Evolutionary conservation across 805 yeast species (phyloP).

Genomic region (Candida endomychidarum): DNA sequence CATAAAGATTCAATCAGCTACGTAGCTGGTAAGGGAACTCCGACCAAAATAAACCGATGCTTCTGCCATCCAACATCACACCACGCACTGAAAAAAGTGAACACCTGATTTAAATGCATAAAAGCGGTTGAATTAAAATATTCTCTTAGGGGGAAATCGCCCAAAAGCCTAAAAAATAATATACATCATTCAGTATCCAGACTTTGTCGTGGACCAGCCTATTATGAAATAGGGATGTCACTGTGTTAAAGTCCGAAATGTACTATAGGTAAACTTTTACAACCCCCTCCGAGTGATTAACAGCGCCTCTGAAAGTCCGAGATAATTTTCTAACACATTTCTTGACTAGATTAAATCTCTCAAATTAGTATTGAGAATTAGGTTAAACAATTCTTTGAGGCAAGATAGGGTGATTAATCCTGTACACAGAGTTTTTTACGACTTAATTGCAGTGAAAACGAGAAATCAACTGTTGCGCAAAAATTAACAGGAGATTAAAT

Average conservation of each 20-base stretch:
- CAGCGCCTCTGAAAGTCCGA: no score
- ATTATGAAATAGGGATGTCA: background rate
- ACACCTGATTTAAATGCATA: slow-evolving; percentile 6
- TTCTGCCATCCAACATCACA: no score
- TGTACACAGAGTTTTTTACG: slow-evolving; percentile 1
- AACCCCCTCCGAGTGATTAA: background rate
- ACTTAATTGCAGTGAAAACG: background rate
- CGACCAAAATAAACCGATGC: background rate
- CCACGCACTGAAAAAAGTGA: background rate
- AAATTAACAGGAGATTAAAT: background rate
- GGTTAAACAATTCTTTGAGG: background rate
- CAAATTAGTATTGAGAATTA: no score
- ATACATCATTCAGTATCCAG: background rate
- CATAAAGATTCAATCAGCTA: no score
- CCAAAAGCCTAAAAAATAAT: background rate
- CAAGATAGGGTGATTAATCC: slow-evolving; percentile 4
- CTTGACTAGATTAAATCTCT: no score
- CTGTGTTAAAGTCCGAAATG: slow-evolving; percentile 1
- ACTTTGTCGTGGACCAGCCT: background rate
- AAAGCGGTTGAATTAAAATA: background rate
- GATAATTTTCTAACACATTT: no score
- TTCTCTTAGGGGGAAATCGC: slow-evolving; percentile 1
- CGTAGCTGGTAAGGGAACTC: no score
- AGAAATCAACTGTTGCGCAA: background rate
- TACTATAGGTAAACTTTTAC: background rate